A percentile compares a stretch with the other conserved stretches of the same genome.
Conservation (phyloP, 2,329 filamentous ascomycete genomes). For the Leptographium flavum region DNA sequence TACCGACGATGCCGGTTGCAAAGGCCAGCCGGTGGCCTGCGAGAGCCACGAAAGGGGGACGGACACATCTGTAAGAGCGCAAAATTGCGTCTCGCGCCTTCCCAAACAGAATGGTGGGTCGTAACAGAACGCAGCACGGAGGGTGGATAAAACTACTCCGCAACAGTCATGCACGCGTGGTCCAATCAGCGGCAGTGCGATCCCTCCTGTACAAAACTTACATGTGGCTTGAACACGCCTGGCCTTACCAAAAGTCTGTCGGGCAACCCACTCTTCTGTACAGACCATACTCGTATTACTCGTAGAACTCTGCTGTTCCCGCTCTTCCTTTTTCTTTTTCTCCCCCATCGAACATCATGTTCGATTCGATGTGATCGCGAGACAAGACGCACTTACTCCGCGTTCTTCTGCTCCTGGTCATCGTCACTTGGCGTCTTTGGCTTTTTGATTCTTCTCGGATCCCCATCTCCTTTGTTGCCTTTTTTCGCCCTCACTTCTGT, state of each 20-base stretch:
- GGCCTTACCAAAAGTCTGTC: not conserved
- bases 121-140: not conserved
- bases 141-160: not conserved
- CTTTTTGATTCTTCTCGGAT: not conserved
- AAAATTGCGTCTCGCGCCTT: too few species aligned
- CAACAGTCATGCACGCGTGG: not conserved
- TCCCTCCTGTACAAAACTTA: not conserved
- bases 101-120: too few species aligned
- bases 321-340: not conserved
- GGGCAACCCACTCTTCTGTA: not conserved
- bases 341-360: conserved; percentile 37
- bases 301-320: too few species aligned
- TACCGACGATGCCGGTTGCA: too few species aligned
- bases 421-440: not conserved
- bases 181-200: not conserved
- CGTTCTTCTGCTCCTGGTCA: not conserved
- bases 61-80: too few species aligned
- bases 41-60: too few species aligned
- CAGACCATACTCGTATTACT: conserved; percentile 20
- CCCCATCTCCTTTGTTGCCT: not conserved
- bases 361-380: conserved; percentile 36
- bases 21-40: too few species aligned
- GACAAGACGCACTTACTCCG: conserved; percentile 9
- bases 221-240: not conserved
- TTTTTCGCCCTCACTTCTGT: not conserved